Percentiles rank a stretch among this genome's conserved stretches.
These are phyloP conservation scores for Blastobotrys petasosporus DNA, from an alignment of 1,139 yeast genomes.

Conservation along the genomic window DNA sequence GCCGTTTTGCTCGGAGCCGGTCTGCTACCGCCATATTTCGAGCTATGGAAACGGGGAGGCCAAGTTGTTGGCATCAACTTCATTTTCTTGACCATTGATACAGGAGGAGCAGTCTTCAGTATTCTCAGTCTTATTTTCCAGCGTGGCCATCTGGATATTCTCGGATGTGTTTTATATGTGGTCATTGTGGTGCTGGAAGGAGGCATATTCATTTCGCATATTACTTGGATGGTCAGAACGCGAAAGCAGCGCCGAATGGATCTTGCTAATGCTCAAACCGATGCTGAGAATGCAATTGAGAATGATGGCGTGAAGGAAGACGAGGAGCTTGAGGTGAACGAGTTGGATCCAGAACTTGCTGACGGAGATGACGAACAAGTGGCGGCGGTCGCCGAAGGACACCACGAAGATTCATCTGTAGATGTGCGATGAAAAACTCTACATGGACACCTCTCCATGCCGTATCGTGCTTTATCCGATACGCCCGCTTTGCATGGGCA, in stretches of 20 bases:
- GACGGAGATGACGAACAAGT: background rate
- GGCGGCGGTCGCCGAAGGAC: too few species aligned
- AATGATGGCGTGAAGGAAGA: background rate
- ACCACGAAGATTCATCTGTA: too few species aligned
- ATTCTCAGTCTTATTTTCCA: slow-evolving; percentile 45
- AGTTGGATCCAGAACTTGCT: background rate
- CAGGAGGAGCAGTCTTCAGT: slow-evolving; percentile 74
- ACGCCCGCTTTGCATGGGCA: too few species aligned
- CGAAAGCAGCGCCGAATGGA: slow-evolving; percentile 23
- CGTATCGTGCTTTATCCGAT: too few species aligned
- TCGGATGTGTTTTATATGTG: slow-evolving; percentile 72
- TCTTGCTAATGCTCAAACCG: background rate
- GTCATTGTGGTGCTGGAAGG: slow-evolving; percentile 66
- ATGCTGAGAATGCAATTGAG: slow-evolving; percentile 1
- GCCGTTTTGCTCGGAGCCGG: slow-evolving; percentile 72
- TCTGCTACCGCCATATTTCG: slow-evolving; percentile 82
- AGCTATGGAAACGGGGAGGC: slow-evolving; percentile 70
- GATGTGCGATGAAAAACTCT: too few species aligned
- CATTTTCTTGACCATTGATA: slow-evolving; percentile 69
- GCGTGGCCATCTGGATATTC: slow-evolving; percentile 48
- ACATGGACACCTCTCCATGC: too few species aligned
- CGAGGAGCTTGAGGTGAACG: background rate
- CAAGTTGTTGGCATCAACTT: slow-evolving; percentile 86
- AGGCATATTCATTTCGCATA: slow-evolving; percentile 69
- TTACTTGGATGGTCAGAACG: slow-evolving; percentile 62